phyloP scores from a whole-genome alignment of 2,329 filamentous ascomycete genomes.

The Fusarium sp. region DNA sequence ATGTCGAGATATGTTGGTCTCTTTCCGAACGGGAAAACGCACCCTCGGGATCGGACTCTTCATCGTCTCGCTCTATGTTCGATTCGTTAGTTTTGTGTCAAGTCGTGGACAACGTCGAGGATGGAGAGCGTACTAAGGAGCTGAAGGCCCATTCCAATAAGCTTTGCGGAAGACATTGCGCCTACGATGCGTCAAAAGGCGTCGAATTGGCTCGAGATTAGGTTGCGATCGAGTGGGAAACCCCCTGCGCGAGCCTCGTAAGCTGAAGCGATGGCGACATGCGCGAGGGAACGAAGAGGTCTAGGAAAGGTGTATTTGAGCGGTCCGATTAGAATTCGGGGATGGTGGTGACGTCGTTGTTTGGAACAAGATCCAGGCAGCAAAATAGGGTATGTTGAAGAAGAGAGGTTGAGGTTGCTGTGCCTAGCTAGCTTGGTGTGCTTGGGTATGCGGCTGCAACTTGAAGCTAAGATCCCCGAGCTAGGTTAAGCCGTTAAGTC shows the following conservation, averaged over 20 bases:
- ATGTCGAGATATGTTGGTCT: neutral
- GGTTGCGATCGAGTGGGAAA: conserved; percentile 37
- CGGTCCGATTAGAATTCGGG: neutral
- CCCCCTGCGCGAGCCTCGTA: conserved; percentile 47
- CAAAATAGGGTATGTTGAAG: conserved; percentile 17
- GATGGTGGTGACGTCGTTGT: neutral
- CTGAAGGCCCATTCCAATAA: conserved; percentile 51
- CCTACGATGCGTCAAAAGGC: neutral
- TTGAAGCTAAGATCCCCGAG: conserved; percentile 10
- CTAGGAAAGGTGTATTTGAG: conserved; percentile 4
- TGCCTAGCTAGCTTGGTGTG: conserved; percentile 1
- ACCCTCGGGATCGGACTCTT: conserved; percentile 55
- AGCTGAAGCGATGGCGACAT: conserved; percentile 44
- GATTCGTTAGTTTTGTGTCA: conserved; percentile 40
- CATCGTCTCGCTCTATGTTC: conserved; percentile 48
- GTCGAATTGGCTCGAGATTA: conserved; percentile 8
- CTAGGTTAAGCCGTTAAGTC: neutral
- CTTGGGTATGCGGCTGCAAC: conserved; percentile 32
- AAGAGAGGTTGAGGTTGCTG: conserved; percentile 8
- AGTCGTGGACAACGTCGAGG: conserved; percentile 10
- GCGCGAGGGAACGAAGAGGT: conserved; percentile 27
- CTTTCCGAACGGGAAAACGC: conserved; percentile 19
- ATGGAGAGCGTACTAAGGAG: conserved; percentile 50
- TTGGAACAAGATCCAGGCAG: conserved; percentile 20
- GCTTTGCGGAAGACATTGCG: conserved; percentile 41